Evolutionary conservation across 2,329 filamentous ascomycete species (phyloP), one percentile per base, ranked within the genome.

Genomic region (Teratosphaeria destructans): DNA sequence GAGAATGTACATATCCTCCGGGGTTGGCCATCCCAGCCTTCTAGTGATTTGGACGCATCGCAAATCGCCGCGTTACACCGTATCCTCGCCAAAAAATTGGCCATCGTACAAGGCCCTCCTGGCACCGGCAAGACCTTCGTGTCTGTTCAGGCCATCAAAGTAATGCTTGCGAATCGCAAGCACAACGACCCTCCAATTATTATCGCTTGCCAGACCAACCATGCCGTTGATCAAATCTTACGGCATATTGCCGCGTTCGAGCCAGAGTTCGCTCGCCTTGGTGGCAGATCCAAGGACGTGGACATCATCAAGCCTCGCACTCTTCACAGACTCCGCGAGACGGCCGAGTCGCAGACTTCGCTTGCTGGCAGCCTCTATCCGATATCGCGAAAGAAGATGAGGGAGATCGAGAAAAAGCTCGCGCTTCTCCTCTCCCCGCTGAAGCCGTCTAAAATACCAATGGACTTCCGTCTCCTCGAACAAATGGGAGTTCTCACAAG

Each of bases 161-260:
- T 86, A 1, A 76, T 92, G 57, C 76, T 90, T 0, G 73, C 78
- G 1, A 89, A 87, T 57, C 79, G 83, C 67, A 70, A 71, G 2
- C 66, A 69, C 1, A 77, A 73, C 0, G 83, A 86, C 60, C 81
- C 85, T 8, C 89, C 89, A 0, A 85, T 96, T 34, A 79, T 96
- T 23, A 79, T 96, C 3, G 82, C 90, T 0, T 90, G 90, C 7
- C 90, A 96, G 67, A 96, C 91, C 0, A 96, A 96, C 61, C 90
- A 96, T 72, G 91, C 91, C 0, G 76, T 96, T 0, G 91, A 96
- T 66, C 91, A 96, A 69, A 77, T 96, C 0, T 77, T 96, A 0
- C 75, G 76, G 0, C 83, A 86, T 58, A 78, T 90, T 16, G 77
- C 84, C 1, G 69, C 76, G 5, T 87, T 87, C 64, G 85, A 87